Base-by-base conservation (phyloP, 2,329 filamentous ascomycete species). In the Verruconis gallopava region DNA sequence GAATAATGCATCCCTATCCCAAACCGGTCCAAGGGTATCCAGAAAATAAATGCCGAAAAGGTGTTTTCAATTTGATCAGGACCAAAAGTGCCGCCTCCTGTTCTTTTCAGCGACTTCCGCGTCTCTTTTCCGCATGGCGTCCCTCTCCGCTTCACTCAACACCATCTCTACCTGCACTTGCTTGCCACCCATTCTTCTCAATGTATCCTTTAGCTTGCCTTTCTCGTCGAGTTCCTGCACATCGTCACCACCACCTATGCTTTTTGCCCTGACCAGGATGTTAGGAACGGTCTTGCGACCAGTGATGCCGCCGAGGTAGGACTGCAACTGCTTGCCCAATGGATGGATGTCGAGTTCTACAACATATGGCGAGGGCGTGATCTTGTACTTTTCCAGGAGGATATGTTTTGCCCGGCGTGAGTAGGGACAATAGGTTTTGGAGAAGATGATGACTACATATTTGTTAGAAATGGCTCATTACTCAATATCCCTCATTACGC, bases 241-340 rank as follows among this genome's bases (percentile, higher is more conserved):
- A 46, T 95, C 85, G 56, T 96, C 89, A 38, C 85, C 78, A 17
- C 91, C 91, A 37, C 91, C 91, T 47, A 96, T 85, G 60, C 82
- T 91, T 59, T 80, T 78, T 36, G 85, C 86, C 53, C 85, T 84
- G 53, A 98, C 71, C 51, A 98, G 71, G 25, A 96, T 73, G 56
- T 98, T 98, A 13, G 91, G 91, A 0, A 98, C 91, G 0, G 91
- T 98, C 46, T 68, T 70, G 38, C 89, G 75, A 35, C 83, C 82
- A 0, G 91, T 96, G 55, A 75, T 80, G 46, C 78, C 72, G 13
- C 62, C 71, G 6, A 98, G 68, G 14, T 75, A 71, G 6, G 70
- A 72, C 61, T 98, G 91, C 33, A 98, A 63, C 43, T 73, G 63
- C 1, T 64, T 55, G 25, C 89, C 91, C 11, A 93, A 68, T 1